These are phyloP conservation scores for Miscanthus lutarioriparius DNA, from an alignment of 176 grass and related monocot genomes.

Conservation along the genomic window DNA sequence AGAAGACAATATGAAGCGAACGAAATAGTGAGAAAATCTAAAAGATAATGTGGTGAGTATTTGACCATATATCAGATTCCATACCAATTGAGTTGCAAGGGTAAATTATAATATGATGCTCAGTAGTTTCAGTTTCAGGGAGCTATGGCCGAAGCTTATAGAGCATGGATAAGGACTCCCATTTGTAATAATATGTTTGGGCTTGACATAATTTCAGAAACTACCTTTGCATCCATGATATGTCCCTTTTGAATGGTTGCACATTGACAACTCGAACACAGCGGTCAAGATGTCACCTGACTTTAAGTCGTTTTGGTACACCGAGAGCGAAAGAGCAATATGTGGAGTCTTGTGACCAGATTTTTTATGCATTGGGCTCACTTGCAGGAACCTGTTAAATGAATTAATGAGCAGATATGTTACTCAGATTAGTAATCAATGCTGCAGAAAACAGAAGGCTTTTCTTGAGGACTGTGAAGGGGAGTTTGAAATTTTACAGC, in stretches of 20 bases:
- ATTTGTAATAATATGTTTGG: neutral
- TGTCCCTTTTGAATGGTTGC: conserved; percentile 29
- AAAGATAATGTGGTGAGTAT: neutral
- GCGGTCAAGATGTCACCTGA: neutral
- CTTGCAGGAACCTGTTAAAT: conserved; percentile 14
- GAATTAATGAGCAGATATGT: neutral
- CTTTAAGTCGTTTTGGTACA: neutral
- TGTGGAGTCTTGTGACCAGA: neutral
- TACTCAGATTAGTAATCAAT: conserved; percentile 1
- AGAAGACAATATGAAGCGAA: neutral
- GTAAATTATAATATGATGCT: neutral
- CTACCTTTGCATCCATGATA: conserved; percentile 26
- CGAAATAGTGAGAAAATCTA: neutral
- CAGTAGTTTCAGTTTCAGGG: neutral
- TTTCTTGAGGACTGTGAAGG: neutral
- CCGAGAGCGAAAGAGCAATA: conserved; percentile 3
- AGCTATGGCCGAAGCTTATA: neutral
- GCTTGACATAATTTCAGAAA: neutral
- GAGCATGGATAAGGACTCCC: neutral
- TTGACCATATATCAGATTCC: neutral
- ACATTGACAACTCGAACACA: conserved; percentile 35
- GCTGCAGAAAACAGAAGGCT: neutral
- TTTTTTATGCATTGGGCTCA: conserved; percentile 10
- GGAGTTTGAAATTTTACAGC: too few species aligned
- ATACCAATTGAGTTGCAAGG: neutral